Evolutionary conservation across 2,329 filamentous ascomycete species (phyloP).

Genomic region (Xylaria sp.): DNA sequence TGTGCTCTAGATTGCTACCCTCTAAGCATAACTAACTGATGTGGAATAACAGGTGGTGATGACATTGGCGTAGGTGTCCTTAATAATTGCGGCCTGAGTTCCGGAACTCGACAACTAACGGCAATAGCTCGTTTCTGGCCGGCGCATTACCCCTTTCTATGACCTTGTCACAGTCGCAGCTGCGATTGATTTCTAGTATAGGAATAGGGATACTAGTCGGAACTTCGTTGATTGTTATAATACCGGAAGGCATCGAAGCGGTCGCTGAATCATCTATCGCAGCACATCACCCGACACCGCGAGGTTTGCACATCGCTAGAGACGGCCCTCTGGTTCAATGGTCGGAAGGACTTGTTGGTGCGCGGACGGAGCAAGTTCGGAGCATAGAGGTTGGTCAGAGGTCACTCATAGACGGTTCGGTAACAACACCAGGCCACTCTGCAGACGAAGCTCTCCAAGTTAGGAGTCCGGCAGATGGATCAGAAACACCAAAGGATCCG

Average conservation of each 20-base stretch:
- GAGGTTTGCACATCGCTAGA: conserved; percentile 27
- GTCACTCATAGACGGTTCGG: conserved; percentile 1
- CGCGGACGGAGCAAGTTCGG: conserved; percentile 1
- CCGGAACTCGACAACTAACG: conserved; percentile 29
- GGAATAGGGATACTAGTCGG: conserved; percentile 94
- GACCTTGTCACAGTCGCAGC: conserved; percentile 81
- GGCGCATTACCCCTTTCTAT: conserved; percentile 91
- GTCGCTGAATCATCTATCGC: conserved; percentile 66
- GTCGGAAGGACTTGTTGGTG: conserved; percentile 14
- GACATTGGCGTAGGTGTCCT: conserved; percentile 43
- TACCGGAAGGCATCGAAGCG: conserved; percentile 94
- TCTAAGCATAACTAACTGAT: conserved; percentile 30
- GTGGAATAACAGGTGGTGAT: conserved; percentile 41
- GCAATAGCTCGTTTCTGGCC: conserved; percentile 83
- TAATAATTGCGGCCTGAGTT: conserved; percentile 12
- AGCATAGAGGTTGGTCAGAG: not conserved
- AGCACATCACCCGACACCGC: conserved; percentile 35
- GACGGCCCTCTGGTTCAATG: conserved; percentile 29
- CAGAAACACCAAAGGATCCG: conserved; percentile 23
- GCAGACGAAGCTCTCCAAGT: conserved; percentile 11
- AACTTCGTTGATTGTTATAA: conserved; percentile 94
- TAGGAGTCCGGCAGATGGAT: conserved; percentile 34
- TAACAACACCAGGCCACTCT: not conserved
- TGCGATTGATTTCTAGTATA: conserved; percentile 88
- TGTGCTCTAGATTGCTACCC: not conserved